Percentiles rank a stretch among this genome's conserved stretches.
These are phyloP conservation scores for Cyberlindnera misumaiensis DNA, from an alignment of 805 yeast genomes.

Conservation along the genomic window DNA sequence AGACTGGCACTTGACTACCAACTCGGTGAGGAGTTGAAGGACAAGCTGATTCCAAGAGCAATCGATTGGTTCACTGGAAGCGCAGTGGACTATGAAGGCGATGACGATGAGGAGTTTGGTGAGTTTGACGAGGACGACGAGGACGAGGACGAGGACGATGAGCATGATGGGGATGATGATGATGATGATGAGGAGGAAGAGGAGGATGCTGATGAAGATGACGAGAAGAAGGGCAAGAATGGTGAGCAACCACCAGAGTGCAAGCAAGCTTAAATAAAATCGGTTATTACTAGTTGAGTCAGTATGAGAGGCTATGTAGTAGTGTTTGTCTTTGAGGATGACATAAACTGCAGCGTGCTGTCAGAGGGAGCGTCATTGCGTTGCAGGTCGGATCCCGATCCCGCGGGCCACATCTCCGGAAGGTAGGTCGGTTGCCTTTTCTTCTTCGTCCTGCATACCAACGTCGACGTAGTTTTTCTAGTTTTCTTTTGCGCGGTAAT, in stretches of 20 bases:
- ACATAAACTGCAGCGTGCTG: too few relatives aligned
- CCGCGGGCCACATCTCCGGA: too few relatives aligned
- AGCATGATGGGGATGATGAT: constrained; percentile 34
- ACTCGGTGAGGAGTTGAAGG: constrained; percentile 93
- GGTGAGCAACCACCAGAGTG: constrained; percentile 62
- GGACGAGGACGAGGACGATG: constrained; percentile 33
- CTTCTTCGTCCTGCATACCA: too few relatives aligned
- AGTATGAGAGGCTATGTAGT: too few relatives aligned
- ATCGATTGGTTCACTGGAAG: constrained; percentile 98
- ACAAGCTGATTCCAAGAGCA: constrained; percentile 92
- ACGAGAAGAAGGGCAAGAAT: constrained; percentile 27
- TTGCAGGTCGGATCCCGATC: too few relatives aligned
- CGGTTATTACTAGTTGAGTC: too few relatives aligned
- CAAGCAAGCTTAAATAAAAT: constrained; percentile 36
- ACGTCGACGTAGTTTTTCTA: too few relatives aligned
- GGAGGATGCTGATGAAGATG: constrained; percentile 17
- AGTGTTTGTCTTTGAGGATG: too few relatives aligned
- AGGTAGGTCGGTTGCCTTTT: too few relatives aligned
- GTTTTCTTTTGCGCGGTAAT: too few relatives aligned
- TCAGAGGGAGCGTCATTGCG: too few relatives aligned
- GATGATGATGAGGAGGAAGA: constrained; percentile 29
- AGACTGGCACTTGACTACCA: constrained; percentile 89
- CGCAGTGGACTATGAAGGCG: constrained; percentile 75
- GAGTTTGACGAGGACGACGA: constrained; percentile 47
- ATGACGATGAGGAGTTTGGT: constrained; percentile 56